Evolutionary conservation across 2,329 filamentous ascomycete species (phyloP), one percentile per base, ranked within the genome.

Genomic region (Fusarium illudens): DNA sequence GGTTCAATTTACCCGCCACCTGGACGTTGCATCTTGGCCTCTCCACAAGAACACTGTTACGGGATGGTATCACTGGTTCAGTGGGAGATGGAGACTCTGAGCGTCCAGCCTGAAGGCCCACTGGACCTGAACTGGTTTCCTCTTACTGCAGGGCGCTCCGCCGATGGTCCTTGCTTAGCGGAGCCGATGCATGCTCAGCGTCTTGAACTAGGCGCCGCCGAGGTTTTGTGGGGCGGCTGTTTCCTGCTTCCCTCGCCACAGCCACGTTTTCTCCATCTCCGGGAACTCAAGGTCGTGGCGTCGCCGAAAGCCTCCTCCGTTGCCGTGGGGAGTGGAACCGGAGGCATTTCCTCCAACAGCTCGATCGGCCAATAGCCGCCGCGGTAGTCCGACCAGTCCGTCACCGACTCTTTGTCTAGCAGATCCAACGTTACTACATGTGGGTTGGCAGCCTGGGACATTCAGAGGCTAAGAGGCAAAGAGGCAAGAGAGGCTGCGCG

Each of bases 231-330:
- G 60, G 48, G 20, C 65, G 20, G 48, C n/a, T 22, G 27, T 30
- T 34, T 56, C 39, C 13, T 17, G 30, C 59, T 52, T 42, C 29
- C 15, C 60, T 71, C 50, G 68, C 64, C 65, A 60, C 63, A 73
- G 71, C 71, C 69, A 73, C 71, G 67, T 67, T 72, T 67, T 61
- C 60, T 65, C 52, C 59, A 60, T 54, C 37, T 56, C 56, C 44
- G 55, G 36, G 42, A 19, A 39, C 59, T 49, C 42, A 37, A 32
- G 30, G 53, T 27, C 48, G 67, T 70, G 71, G 68, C 64, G 68
- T 64, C 58, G 56, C 49, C 34, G 55, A 70, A 58, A 52, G 62
- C 36, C 36, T 34, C 53, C 57, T 51, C 34, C 50, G 29, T 56
- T 15, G 59, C 52, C 65, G 25, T 62, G 51, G 36, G 17, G 37